phyloP scores from a whole-genome alignment of 306 rosid genomes.

The Hylodesmum podocarpum region DNA sequence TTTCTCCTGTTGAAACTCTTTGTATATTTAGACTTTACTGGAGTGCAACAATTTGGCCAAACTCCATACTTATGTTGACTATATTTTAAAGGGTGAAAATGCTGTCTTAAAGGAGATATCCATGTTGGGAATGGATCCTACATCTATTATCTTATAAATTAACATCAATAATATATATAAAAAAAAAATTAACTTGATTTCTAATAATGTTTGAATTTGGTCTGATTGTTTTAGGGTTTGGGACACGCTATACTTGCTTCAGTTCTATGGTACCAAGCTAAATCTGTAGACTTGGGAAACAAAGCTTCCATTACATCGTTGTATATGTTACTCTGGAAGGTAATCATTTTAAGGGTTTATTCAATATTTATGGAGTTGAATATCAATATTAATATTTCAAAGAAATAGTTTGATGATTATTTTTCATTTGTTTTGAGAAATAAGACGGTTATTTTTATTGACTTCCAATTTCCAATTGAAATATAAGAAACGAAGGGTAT shows the following conservation, averaged over 20 bases:
- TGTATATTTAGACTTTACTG: neutral
- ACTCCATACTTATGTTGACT: no score
- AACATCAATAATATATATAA: no score
- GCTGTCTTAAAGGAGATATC: no score
- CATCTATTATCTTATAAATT: neutral
- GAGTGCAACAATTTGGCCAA: no score
- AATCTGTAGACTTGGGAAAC: conserved; percentile 55
- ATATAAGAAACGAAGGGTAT: neutral
- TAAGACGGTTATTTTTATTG: neutral
- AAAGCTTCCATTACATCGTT: conserved; percentile 66
- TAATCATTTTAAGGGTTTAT: conserved; percentile 7
- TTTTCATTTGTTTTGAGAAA: neutral
- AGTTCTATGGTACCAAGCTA: conserved; percentile 29
- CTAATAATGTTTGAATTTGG: conserved; percentile 24
- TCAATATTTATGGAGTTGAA: neutral
- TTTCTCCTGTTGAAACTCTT: neutral
- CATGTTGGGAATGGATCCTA: no score
- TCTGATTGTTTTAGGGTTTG: neutral
- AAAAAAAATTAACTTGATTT: neutral
- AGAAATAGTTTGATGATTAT: neutral
- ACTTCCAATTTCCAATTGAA: neutral
- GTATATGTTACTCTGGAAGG: conserved; percentile 88
- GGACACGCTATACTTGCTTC: conserved; percentile 9
- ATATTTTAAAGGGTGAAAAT: no score
- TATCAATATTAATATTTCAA: neutral